Evolutionary conservation across 2,329 filamentous ascomycete species (phyloP).

Genomic region (Scedosporium minutisporum): DNA sequence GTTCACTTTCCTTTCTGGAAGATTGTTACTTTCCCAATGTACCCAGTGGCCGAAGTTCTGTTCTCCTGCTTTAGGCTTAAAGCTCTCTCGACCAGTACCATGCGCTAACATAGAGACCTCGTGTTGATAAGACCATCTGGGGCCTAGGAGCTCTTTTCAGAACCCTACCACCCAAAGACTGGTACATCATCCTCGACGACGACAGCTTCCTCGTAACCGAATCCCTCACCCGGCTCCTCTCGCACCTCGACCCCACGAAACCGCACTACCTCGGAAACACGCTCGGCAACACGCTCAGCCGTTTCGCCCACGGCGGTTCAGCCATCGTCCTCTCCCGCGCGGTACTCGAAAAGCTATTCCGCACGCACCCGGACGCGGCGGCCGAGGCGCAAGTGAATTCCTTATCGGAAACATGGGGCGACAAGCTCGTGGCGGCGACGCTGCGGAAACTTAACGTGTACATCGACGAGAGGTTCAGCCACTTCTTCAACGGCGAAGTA

Average conservation of each 20-base stretch:
- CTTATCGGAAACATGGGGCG: constrained; percentile 42
- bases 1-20: neutral
- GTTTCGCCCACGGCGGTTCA: constrained; percentile 49
- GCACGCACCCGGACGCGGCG: constrained; percentile 28
- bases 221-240: constrained; percentile 37
- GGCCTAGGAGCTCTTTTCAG: constrained; percentile 42
- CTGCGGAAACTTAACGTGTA: constrained; percentile 44
- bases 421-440: constrained; percentile 42
- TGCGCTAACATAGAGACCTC: neutral
- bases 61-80: neutral
- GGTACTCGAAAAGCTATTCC: constrained; percentile 36
- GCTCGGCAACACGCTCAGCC: constrained; percentile 43
- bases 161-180: constrained; percentile 43
- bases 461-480: constrained; percentile 43
- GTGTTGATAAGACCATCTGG: constrained; percentile 38
- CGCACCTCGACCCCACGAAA: constrained; percentile 35
- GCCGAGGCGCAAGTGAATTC: constrained; percentile 35
- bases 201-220: constrained; percentile 45
- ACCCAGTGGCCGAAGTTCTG: neutral
- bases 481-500: constrained; percentile 46
- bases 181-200: constrained; percentile 50
- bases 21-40: neutral
- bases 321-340: constrained; percentile 42
- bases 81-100: neutral
- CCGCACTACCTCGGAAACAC: constrained; percentile 47